phyloP scores from a whole-genome alignment of 202 grass and related monocot genomes.

The Panicum hallii region DNA sequence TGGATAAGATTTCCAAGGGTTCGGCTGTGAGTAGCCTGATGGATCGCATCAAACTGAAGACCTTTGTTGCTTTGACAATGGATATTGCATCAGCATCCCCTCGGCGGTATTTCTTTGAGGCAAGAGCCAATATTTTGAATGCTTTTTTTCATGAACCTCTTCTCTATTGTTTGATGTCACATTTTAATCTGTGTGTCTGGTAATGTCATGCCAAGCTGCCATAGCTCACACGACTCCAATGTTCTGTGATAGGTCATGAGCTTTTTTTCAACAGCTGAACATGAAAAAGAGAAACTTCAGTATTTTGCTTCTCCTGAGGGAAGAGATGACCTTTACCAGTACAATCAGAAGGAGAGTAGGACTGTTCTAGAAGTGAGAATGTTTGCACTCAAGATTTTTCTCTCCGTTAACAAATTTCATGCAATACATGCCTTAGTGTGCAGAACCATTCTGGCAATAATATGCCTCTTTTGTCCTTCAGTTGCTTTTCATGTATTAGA shows the following conservation, averaged over 20 bases:
- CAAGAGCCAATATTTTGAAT: slow-evolving; percentile 50
- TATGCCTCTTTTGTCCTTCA: slow-evolving; percentile 15
- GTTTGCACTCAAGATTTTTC: slow-evolving; percentile 16
- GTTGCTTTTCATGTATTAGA: slow-evolving; percentile 24
- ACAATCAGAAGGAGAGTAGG: slow-evolving; percentile 91
- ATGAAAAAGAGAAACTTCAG: slow-evolving; percentile 86
- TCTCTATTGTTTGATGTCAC: slow-evolving; percentile 22
- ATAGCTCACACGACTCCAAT: slow-evolving; percentile 34
- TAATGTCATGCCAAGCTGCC: slow-evolving; percentile 30
- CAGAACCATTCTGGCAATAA: slow-evolving; percentile 7
- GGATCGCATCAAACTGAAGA: slow-evolving; percentile 63
- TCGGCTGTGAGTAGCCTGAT: slow-evolving; percentile 48
- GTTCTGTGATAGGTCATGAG: slow-evolving; percentile 74
- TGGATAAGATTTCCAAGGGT: slow-evolving; percentile 51
- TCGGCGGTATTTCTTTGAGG: slow-evolving; percentile 98
- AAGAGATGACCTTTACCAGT: slow-evolving; percentile 84
- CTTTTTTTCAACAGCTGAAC: slow-evolving; percentile 74
- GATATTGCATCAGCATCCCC: slow-evolving; percentile 91
- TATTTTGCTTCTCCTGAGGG: slow-evolving; percentile 98
- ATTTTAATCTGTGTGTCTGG: not conserved
- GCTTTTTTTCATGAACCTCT: slow-evolving; percentile 16
- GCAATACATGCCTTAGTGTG: slow-evolving; percentile 12
- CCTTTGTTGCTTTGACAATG: slow-evolving; percentile 87
- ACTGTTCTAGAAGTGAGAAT: slow-evolving; percentile 80
- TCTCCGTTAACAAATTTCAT: not conserved